Evolutionary conservation across 768 basidiomycete species (phyloP).

Genomic region (Gautieria morchelliformis): DNA sequence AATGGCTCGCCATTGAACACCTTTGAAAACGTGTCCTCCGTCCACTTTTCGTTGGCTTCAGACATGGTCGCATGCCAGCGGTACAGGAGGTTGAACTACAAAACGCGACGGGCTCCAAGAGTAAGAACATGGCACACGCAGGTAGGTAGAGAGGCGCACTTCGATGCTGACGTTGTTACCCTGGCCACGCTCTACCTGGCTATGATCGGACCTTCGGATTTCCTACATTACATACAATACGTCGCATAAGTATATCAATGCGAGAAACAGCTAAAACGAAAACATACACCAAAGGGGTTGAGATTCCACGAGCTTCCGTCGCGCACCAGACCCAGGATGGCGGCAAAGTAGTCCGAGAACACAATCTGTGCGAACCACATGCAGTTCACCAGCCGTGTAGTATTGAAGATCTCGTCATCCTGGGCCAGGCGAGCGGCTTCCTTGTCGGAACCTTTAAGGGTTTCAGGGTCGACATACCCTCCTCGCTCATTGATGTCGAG

Average conservation of each 20-base stretch:
- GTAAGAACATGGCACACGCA: too few species aligned
- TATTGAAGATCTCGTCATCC: slow-evolving; percentile 81
- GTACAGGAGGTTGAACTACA: slow-evolving; percentile 7
- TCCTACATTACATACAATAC: slow-evolving; percentile 32
- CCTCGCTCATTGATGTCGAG: slow-evolving; percentile 75
- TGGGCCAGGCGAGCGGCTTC: slow-evolving; percentile 40
- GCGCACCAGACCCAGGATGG: slow-evolving; percentile 70
- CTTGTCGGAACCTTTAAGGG: slow-evolving; percentile 23
- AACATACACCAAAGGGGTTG: slow-evolving; percentile 56
- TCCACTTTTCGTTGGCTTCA: slow-evolving; percentile 22
- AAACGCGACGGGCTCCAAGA: too few species aligned
- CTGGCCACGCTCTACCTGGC: slow-evolving; percentile 65
- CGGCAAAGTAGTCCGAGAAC: slow-evolving; percentile 78
- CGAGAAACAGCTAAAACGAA: background rate
- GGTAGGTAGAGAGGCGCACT: slow-evolving; percentile 26
- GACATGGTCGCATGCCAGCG: slow-evolving; percentile 26
- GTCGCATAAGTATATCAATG: too few species aligned
- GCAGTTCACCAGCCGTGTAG: slow-evolving; percentile 66
- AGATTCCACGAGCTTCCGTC: slow-evolving; percentile 71
- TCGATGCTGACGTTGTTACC: slow-evolving; percentile 81
- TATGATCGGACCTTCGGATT: slow-evolving; percentile 52
- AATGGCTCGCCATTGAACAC: slow-evolving; percentile 19
- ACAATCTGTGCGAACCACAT: slow-evolving; percentile 72
- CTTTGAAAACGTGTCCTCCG: slow-evolving; percentile 20
- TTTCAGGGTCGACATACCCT: slow-evolving; percentile 47